These are phyloP conservation scores for Hibiscus syriacus DNA, from an alignment of 345 rosid species.

Conservation along the genomic window DNA sequence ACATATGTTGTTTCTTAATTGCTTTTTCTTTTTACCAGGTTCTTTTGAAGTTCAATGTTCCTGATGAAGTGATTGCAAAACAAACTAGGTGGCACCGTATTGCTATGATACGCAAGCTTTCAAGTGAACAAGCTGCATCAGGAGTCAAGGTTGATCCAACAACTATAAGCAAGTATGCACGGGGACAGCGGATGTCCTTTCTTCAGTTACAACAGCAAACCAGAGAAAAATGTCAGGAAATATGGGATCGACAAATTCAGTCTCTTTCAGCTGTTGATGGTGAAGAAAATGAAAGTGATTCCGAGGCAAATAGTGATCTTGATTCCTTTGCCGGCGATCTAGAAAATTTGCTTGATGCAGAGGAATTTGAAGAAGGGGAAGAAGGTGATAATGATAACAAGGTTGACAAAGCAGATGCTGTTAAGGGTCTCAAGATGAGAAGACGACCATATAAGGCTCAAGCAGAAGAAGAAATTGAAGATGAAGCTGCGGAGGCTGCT, in stretches of 20 bases:
- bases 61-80: slow-evolving; percentile 81
- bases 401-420: slow-evolving; percentile 68
- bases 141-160: slow-evolving; percentile 95
- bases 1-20: background rate
- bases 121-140: slow-evolving; percentile 96
- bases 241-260: slow-evolving; percentile 93
- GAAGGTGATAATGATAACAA: slow-evolving; percentile 51
- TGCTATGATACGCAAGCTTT: slow-evolving; percentile 97
- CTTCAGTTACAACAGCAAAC: slow-evolving; percentile 98
- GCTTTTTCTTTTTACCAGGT: slow-evolving; percentile 41
- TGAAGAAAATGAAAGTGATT: slow-evolving; percentile 84
- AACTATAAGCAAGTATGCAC: slow-evolving; percentile 92
- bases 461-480: slow-evolving; percentile 89
- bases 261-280: slow-evolving; percentile 76
- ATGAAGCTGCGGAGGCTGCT: slow-evolving; percentile 93
- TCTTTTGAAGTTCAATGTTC: slow-evolving; percentile 87
- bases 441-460: slow-evolving; percentile 66
- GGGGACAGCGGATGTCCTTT: slow-evolving; percentile 98
- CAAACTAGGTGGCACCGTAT: slow-evolving; percentile 99
- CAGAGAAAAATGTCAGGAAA: slow-evolving; percentile 97
- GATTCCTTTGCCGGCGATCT: slow-evolving; percentile 99
- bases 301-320: slow-evolving; percentile 91
- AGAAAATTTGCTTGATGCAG: slow-evolving; percentile 96
- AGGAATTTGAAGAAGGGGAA: slow-evolving; percentile 80
- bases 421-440: slow-evolving; percentile 91